Percentiles rank a stretch among this genome's conserved stretches.
phyloP scores from a whole-genome alignment of 352 stramenopile species.

The Phytophthora rubi region DNA sequence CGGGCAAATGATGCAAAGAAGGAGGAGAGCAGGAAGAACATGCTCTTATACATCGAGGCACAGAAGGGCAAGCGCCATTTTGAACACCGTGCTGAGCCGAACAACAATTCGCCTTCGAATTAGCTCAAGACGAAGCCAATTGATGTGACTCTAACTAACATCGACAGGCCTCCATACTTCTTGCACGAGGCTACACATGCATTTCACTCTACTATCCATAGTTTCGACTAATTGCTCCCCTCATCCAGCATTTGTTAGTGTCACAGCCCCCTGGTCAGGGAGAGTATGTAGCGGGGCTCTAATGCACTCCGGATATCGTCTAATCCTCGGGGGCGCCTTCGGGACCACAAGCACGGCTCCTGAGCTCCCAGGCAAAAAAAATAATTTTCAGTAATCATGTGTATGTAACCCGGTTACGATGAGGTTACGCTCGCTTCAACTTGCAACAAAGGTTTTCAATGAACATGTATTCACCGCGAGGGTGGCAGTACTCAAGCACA shows the following conservation, averaged over 20 bases:
- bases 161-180: too few species aligned
- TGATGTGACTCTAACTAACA: background rate
- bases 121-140: background rate
- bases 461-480: background rate
- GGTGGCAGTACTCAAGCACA: background rate
- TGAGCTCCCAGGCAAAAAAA: background rate
- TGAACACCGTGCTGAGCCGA: background rate
- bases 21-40: constrained; percentile 71
- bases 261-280: constrained; percentile 42
- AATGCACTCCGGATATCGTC: constrained; percentile 52
- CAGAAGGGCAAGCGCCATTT: constrained; percentile 74
- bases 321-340: constrained; percentile 42
- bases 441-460: background rate
- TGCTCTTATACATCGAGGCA: constrained; percentile 75
- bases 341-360: too few species aligned
- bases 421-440: background rate
- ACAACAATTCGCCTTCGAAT: constrained; percentile 2
- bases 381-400: too few species aligned
- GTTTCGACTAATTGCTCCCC: constrained; percentile 16
- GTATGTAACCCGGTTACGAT: background rate
- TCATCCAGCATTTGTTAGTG: constrained; percentile 34
- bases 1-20: constrained; percentile 70
- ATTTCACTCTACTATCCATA: background rate
- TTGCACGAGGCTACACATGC: background rate
- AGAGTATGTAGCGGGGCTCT: constrained; percentile 43